phyloP scores from a whole-genome alignment of 2,329 filamentous ascomycete species.

The Clarireedia hainanense region DNA sequence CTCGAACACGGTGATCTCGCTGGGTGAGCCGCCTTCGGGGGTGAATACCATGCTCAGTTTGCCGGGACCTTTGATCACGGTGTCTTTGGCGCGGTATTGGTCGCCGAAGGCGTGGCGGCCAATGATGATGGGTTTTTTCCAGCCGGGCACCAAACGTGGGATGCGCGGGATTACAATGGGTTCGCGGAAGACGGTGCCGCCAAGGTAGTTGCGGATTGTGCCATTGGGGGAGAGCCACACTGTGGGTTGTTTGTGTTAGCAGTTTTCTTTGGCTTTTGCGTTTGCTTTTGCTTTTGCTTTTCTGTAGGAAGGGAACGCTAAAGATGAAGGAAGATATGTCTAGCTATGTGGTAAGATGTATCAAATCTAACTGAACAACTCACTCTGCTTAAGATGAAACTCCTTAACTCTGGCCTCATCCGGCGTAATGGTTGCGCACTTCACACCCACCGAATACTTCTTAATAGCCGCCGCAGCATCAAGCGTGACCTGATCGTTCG shows the following conservation, averaged over 20 bases:
- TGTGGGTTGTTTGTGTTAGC: slow-evolving; percentile 30
- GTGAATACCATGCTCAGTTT: slow-evolving; percentile 95
- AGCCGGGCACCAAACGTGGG: slow-evolving; percentile 88
- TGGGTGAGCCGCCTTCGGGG: slow-evolving; percentile 70
- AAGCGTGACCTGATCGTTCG: slow-evolving; percentile 89
- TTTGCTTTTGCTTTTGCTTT: not conserved
- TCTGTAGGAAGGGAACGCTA: not conserved
- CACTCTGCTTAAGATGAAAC: slow-evolving; percentile 97
- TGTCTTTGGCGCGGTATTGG: slow-evolving; percentile 96
- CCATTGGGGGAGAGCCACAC: slow-evolving; percentile 99
- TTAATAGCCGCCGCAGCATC: slow-evolving; percentile 96
- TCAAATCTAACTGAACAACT: slow-evolving; percentile 28
- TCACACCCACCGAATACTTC: slow-evolving; percentile 98
- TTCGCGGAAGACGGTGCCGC: slow-evolving; percentile 97
- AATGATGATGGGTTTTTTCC: slow-evolving; percentile 99
- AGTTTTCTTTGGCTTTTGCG: not conserved
- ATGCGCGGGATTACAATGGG: slow-evolving; percentile 94
- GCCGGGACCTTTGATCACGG: slow-evolving; percentile 72
- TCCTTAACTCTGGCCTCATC: slow-evolving; percentile 95
- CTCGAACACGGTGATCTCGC: slow-evolving; percentile 84
- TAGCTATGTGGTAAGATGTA: no score
- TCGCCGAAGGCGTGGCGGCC: slow-evolving; percentile 97
- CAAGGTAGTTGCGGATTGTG: slow-evolving; percentile 67
- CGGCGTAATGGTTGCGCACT: slow-evolving; percentile 98
- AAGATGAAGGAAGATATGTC: no score